Conservation (phyloP, 129 eudicot species). For the Deinandra increscens region DNA sequence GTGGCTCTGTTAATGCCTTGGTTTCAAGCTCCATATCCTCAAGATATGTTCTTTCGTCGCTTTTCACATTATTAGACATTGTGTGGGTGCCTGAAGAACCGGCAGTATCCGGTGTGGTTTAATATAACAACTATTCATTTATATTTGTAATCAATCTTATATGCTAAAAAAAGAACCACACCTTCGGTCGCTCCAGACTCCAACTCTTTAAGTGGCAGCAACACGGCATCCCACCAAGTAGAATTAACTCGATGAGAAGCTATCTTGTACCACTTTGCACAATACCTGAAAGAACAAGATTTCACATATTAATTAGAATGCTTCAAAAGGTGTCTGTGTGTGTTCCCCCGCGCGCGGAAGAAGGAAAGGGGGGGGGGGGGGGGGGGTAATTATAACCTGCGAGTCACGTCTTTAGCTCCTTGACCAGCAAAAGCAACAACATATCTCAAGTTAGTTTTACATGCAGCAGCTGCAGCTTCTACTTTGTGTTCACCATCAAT, state of each 20-base stretch:
- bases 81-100: slow-evolving; percentile 23
- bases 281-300: slow-evolving; percentile 58
- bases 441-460: slow-evolving; percentile 82
- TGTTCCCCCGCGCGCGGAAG: no score
- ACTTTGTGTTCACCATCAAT: slow-evolving; percentile 85
- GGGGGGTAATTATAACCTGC: slow-evolving; percentile 57
- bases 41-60: slow-evolving; percentile 42
- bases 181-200: slow-evolving; percentile 67
- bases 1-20: slow-evolving; percentile 93
- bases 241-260: slow-evolving; percentile 71
- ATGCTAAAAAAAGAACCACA: slow-evolving; percentile 29
- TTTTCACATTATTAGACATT: slow-evolving; percentile 16
- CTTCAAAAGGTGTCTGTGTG: background rate
- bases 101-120: background rate
- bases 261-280: slow-evolving; percentile 87
- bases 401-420: slow-evolving; percentile 98
- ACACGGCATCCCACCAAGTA: slow-evolving; percentile 83
- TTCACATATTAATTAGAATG: background rate
- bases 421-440: slow-evolving; percentile 87
- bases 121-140: background rate
- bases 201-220: slow-evolving; percentile 71
- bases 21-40: slow-evolving; percentile 97
- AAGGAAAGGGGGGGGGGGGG: background rate
- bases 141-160: slow-evolving; percentile 16
- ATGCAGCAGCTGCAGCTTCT: slow-evolving; percentile 89